A percentile compares a stretch with the other conserved stretches of the same genome.
Conservation (phyloP, 441 rosid genomes). For the Bruguiera hainesii region DNA sequence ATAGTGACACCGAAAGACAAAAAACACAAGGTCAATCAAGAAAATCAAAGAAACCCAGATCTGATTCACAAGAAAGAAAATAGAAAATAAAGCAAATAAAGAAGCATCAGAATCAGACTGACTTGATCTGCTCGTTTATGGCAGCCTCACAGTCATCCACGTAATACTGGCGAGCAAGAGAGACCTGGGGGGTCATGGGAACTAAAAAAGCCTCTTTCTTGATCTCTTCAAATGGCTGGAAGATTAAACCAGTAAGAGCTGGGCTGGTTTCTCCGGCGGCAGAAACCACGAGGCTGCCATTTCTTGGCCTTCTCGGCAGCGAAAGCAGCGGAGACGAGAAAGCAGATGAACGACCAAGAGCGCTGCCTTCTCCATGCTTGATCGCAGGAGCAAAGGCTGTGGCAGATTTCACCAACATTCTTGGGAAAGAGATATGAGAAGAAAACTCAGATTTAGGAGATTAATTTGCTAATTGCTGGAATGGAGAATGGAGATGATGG, state of each 20-base stretch:
- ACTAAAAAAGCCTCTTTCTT: conserved; percentile 38
- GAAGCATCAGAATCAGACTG: conserved; percentile 11
- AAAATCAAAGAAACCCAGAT: not conserved
- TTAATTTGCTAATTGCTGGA: not conserved
- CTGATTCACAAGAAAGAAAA: not conserved
- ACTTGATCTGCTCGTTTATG: conserved; percentile 65
- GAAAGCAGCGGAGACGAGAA: conserved; percentile 4
- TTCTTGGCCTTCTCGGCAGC: conserved; percentile 9
- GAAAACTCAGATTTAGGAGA: not conserved
- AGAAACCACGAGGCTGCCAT: conserved; percentile 20
- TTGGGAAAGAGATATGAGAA: not conserved
- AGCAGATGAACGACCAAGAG: conserved; percentile 13
- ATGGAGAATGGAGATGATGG: too few relatives aligned
- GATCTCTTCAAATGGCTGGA: conserved; percentile 56
- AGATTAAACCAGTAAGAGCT: conserved; percentile 38
- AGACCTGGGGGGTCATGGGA: conserved; percentile 34
- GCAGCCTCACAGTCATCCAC: conserved; percentile 48
- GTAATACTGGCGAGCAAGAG: conserved; percentile 52
- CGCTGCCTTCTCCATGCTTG: not conserved
- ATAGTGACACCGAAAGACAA: not conserved
- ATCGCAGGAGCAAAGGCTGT: conserved; percentile 16
- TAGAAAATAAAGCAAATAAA: too few relatives aligned
- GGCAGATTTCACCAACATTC: conserved; percentile 24
- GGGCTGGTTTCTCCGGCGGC: conserved; percentile 9
- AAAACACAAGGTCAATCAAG: too few relatives aligned